These are phyloP conservation scores for Eucalyptus coolabah DNA, from an alignment of 345 rosid genomes.

Conservation along the genomic window DNA sequence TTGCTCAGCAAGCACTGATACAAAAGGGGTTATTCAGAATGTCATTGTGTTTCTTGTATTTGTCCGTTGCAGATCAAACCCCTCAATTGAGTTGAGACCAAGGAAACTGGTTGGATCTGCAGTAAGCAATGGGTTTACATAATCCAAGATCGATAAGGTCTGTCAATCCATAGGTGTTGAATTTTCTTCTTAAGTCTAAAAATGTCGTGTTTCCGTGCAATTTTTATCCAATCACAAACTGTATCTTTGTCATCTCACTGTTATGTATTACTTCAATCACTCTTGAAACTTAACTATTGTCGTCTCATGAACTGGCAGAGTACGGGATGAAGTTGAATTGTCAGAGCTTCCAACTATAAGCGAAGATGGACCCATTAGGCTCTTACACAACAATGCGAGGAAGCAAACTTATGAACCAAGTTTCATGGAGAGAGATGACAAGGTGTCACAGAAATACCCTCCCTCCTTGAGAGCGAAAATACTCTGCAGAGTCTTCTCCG, in stretches of 20 bases:
- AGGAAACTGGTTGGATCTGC: not conserved
- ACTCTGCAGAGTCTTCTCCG: conserved; percentile 1
- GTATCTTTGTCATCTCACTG: not conserved
- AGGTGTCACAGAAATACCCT: not conserved
- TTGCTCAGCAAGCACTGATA: not conserved
- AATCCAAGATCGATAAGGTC: conserved; percentile 71
- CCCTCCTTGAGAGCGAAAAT: not conserved
- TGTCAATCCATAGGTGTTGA: not conserved
- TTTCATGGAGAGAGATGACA: conserved; percentile 7
- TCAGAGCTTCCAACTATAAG: not conserved
- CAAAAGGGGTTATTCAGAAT: not conserved
- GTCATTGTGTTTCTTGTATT: not conserved
- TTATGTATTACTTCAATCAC: not conserved
- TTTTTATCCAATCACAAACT: not conserved
- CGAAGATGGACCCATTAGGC: not conserved
- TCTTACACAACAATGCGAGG: not conserved
- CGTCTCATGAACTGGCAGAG: not conserved
- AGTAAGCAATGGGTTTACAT: conserved; percentile 14
- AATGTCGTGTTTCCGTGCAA: not conserved
- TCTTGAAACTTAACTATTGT: not conserved
- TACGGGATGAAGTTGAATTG: not conserved
- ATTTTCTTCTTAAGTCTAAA: not conserved
- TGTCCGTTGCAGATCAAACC: not conserved
- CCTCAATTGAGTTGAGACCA: not conserved
- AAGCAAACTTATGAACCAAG: conserved; percentile 3